Evolutionary conservation across 768 basidiomycete genomes (phyloP).

Genomic region (Lactifluus echinatus): DNA sequence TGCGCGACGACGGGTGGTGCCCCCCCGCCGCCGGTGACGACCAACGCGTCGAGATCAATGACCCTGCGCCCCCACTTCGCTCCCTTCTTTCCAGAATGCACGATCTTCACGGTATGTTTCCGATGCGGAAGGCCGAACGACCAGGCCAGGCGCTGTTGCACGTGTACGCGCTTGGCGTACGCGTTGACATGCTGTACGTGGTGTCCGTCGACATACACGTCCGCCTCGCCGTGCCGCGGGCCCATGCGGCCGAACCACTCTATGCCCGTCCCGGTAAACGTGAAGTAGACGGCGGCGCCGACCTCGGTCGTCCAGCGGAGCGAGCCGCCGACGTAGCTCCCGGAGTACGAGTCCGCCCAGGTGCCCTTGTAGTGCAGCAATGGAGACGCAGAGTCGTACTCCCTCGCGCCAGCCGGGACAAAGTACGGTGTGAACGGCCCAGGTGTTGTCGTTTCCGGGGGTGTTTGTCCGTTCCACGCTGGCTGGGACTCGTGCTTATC

Average conservation of each 20-base stretch:
- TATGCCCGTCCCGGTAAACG: slow-evolving; percentile 65
- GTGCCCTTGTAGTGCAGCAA: slow-evolving; percentile 51
- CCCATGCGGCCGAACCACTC: slow-evolving; percentile 69
- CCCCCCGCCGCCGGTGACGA: slow-evolving; percentile 43
- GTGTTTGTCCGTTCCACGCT: slow-evolving; percentile 65
- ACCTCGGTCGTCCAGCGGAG: slow-evolving; percentile 41
- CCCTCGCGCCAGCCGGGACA: slow-evolving; percentile 62
- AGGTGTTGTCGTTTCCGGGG: slow-evolving; percentile 39
- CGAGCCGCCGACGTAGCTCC: slow-evolving; percentile 41
- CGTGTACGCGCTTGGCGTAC: slow-evolving; percentile 30
- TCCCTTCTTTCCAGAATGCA: slow-evolving; percentile 41
- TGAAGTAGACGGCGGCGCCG: slow-evolving; percentile 44
- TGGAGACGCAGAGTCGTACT: slow-evolving; percentile 62
- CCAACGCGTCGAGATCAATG: slow-evolving; percentile 57
- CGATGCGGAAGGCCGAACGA: slow-evolving; percentile 41
- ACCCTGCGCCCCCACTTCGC: slow-evolving; percentile 29
- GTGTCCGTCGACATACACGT: slow-evolving; percentile 51
- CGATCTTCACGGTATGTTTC: slow-evolving; percentile 55
- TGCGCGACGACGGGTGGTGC: not conserved
- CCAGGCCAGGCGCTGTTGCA: slow-evolving; percentile 62
- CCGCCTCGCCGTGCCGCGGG: slow-evolving; percentile 43
- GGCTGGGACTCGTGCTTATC: slow-evolving; percentile 26
- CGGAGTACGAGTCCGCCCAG: slow-evolving; percentile 50
- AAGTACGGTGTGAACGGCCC: slow-evolving; percentile 58
- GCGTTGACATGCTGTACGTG: slow-evolving; percentile 38